Percentiles rank a stretch among this genome's conserved stretches.
Evolutionary conservation across 345 rosid species (phyloP).

Genomic region (Eucalyptus lansdowneana): DNA sequence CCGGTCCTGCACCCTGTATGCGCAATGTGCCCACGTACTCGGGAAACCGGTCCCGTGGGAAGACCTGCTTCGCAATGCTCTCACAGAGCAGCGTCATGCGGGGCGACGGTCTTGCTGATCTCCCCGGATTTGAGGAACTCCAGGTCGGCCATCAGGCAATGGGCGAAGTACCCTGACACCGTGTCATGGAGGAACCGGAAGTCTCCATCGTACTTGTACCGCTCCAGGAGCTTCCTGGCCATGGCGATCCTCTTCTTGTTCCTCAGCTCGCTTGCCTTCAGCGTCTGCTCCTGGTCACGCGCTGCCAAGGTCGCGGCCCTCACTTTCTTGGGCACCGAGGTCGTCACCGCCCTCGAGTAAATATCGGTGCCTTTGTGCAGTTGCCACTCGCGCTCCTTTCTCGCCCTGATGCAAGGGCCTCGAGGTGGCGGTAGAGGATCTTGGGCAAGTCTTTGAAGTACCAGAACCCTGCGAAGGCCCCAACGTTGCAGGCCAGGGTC

Average conservation of each 20-base stretch:
- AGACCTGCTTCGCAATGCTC: slow-evolving; percentile 38
- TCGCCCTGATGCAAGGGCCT: too few species aligned
- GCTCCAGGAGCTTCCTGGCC: slow-evolving; percentile 22
- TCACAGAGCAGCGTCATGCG: slow-evolving; percentile 33
- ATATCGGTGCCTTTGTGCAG: too few species aligned
- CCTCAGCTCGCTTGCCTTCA: slow-evolving; percentile 29
- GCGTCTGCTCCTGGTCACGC: slow-evolving; percentile 11
- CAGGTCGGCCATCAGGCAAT: slow-evolving; percentile 16
- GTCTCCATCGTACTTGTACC: slow-evolving; percentile 33
- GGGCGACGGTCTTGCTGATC: neutral
- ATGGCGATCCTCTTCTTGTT: slow-evolving; percentile 14
- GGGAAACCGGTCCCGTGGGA: slow-evolving; percentile 16
- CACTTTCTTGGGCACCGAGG: neutral
- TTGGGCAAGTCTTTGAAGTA: too few species aligned
- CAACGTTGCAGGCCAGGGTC: too few species aligned
- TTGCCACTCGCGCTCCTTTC: too few species aligned
- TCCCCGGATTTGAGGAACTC: slow-evolving; percentile 8
- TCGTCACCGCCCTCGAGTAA: too few species aligned
- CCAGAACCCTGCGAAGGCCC: too few species aligned
- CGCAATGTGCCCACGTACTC: slow-evolving; percentile 57
- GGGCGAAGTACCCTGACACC: slow-evolving; percentile 39
- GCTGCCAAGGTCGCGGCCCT: slow-evolving; percentile 15
- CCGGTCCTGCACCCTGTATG: slow-evolving; percentile 48
- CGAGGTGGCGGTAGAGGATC: too few species aligned
- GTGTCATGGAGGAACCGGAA: slow-evolving; percentile 38